phyloP scores from a whole-genome alignment of 257 asterid genomes.

The Leonotis leonurus region DNA sequence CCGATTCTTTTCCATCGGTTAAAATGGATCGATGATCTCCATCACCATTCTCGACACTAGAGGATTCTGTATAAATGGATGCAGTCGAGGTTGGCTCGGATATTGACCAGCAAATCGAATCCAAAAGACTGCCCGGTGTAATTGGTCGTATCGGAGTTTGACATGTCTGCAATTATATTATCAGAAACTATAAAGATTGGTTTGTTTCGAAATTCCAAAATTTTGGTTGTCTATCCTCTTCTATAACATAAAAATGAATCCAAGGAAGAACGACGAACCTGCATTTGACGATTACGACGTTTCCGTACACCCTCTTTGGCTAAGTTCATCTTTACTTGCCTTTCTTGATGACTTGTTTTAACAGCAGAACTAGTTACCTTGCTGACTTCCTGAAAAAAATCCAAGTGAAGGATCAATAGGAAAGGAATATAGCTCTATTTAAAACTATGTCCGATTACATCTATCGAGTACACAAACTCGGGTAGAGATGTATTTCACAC shows the following conservation, averaged over 20 bases:
- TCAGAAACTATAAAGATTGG: neutral
- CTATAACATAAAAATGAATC: neutral
- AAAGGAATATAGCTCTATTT: no score
- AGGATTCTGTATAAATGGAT: constrained; percentile 58
- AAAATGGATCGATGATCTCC: constrained; percentile 43
- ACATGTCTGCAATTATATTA: constrained; percentile 50
- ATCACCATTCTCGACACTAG: constrained; percentile 42
- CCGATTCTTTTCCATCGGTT: constrained; percentile 60
- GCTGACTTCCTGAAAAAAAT: constrained; percentile 37
- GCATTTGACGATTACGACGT: constrained; percentile 76
- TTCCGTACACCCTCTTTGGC: constrained; percentile 86
- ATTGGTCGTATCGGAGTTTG: constrained; percentile 82
- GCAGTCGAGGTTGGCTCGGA: constrained; percentile 82
- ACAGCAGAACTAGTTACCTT: constrained; percentile 19
- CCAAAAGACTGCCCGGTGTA: constrained; percentile 74
- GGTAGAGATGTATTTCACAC: no score
- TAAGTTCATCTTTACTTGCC: constrained; percentile 50
- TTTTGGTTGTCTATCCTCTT: no score
- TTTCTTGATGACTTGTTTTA: constrained; percentile 44
- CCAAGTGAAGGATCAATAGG: constrained; percentile 4
- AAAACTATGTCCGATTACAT: no score
- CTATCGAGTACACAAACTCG: no score
- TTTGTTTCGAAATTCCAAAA: no score
- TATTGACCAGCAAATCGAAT: constrained; percentile 92
- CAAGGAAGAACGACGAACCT: constrained; percentile 32